Percentiles rank a stretch among this genome's conserved stretches.
phyloP scores from a whole-genome alignment of 108 stramenopile genomes.

The Skeletonema grethae region DNA sequence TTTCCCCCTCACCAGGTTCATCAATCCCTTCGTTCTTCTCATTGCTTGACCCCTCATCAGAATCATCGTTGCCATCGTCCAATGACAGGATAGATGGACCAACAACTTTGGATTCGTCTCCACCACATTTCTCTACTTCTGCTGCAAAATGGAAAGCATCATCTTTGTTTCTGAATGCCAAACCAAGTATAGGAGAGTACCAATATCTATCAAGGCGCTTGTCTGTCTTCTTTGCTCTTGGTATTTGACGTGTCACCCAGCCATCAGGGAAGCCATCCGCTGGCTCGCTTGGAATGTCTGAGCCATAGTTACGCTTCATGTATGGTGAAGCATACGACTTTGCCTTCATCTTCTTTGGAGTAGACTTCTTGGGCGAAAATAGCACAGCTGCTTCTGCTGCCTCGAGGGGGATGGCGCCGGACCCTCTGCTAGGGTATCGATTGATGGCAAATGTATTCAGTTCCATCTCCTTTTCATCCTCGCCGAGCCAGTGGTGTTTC shows the following conservation, averaged over 20 bases:
- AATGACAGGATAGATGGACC: background rate
- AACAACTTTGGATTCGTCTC: conserved; percentile 2
- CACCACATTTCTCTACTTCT: background rate
- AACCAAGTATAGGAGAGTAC: conserved; percentile 1
- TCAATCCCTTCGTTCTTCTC: background rate
- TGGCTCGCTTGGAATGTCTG: background rate
- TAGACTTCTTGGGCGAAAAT: background rate
- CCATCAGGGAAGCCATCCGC: conserved; percentile 1
- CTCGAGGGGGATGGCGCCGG: background rate
- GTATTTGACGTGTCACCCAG: background rate
- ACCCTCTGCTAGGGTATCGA: background rate
- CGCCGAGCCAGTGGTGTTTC: background rate
- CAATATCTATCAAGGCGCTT: background rate
- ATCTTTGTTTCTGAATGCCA: background rate
- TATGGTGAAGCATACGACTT: conserved; percentile 5
- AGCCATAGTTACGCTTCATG: background rate
- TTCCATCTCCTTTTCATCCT: background rate
- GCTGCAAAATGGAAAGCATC: background rate
- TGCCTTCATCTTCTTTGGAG: background rate
- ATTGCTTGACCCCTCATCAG: background rate
- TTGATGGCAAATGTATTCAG: background rate
- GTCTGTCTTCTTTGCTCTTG: conserved; percentile 1
- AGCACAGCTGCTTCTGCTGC: background rate
- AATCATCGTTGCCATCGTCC: background rate
- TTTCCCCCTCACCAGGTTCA: too few species aligned